Evolutionary conservation across 1,284 basidiomycete genomes (phyloP).

Genomic region (Rhodotorula mucilaginosa): DNA sequence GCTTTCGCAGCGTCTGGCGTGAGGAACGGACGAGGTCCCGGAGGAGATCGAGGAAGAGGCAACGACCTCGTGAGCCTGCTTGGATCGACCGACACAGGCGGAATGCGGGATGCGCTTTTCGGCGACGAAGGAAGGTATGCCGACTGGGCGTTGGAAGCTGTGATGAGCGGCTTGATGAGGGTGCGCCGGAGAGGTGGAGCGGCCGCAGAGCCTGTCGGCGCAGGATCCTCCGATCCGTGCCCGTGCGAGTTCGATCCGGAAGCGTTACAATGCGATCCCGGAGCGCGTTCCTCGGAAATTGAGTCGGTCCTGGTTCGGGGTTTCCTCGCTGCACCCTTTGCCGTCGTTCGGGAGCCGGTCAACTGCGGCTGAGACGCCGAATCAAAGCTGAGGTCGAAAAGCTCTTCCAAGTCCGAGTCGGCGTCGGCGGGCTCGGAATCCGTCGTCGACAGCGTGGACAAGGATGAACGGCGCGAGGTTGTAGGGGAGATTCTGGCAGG

Average conservation of each 20-base stretch:
- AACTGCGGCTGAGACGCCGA: neutral
- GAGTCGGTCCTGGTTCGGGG: no score
- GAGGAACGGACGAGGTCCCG: no score
- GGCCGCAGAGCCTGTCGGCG: neutral
- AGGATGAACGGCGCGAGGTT: neutral
- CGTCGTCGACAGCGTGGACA: neutral
- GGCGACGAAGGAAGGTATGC: neutral
- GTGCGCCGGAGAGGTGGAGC: no score
- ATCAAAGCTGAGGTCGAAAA: slow-evolving; percentile 26
- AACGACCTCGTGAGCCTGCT: no score
- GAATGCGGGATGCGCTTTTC: neutral
- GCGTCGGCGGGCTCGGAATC: neutral
- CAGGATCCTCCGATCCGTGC: neutral
- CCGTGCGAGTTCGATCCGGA: no score
- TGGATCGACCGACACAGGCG: neutral
- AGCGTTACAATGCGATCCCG: no score
- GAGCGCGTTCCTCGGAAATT: no score
- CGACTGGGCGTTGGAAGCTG: neutral
- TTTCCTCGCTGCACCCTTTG: no score
- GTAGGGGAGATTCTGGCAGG: neutral
- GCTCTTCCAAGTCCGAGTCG: slow-evolving; percentile 6
- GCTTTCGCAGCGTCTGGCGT: no score
- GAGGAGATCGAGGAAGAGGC: neutral
- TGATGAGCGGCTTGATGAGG: slow-evolving; percentile 3
- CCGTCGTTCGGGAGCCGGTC: no score